phyloP scores from a whole-genome alignment of 2,329 filamentous ascomycete genomes.

The Colletotrichum liaoningense region DNA sequence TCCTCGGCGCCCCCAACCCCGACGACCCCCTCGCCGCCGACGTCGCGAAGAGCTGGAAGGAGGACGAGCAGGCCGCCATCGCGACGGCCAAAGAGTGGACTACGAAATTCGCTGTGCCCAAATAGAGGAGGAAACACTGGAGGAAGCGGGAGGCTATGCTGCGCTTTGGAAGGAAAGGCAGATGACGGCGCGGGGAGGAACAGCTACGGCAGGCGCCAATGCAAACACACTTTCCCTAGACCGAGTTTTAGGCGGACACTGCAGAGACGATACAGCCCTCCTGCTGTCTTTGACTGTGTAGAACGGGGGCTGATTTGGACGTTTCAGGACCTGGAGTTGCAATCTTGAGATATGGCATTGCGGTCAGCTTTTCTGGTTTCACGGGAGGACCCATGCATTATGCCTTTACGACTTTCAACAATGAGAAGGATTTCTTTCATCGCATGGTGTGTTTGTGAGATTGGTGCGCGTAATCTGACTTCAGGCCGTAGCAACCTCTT shows the following conservation, averaged over 20 bases:
- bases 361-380: constrained; percentile 21
- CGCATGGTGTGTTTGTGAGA: not conserved
- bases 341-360: constrained; percentile 16
- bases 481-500: fast-evolving
- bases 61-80: constrained; percentile 92
- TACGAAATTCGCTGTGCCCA: constrained; percentile 76
- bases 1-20: constrained; percentile 95
- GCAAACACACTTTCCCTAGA: not conserved
- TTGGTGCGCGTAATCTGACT: not conserved
- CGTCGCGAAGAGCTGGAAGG: constrained; percentile 98
- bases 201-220: not conserved
- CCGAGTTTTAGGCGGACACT: constrained; percentile 5
- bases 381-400: constrained; percentile 24
- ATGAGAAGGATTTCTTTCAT: not conserved
- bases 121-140: not conserved
- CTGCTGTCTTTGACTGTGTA: constrained; percentile 14
- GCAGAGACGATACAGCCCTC: not conserved
- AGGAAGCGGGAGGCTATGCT: not conserved
- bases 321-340: constrained; percentile 14
- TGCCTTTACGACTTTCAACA: constrained; percentile 8
- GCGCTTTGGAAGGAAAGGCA: not conserved
- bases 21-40: constrained; percentile 99
- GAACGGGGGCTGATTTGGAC: not conserved
- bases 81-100: constrained; percentile 95
- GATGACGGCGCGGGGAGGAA: constrained; percentile 3